Percentiles rank a stretch among this genome's conserved stretches.
Evolutionary conservation across 257 asterid species (phyloP).

Genomic region (Paulownia fortunei): DNA sequence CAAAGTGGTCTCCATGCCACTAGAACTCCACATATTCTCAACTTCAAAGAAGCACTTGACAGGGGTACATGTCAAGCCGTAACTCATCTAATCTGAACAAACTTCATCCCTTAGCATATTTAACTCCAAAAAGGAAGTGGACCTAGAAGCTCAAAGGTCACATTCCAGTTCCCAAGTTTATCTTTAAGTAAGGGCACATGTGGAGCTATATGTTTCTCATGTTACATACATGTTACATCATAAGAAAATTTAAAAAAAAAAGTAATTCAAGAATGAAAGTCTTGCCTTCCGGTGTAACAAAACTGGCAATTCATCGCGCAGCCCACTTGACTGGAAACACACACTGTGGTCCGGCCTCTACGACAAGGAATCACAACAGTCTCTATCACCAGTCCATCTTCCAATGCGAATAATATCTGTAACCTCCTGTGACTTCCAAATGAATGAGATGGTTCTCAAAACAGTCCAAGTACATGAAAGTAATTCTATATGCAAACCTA

Average conservation of each 20-base stretch:
- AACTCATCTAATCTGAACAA: background rate
- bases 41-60: constrained; percentile 9
- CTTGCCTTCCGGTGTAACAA: constrained; percentile 97
- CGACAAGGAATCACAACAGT: constrained; percentile 93
- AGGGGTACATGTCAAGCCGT: background rate
- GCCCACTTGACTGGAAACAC: constrained; percentile 99
- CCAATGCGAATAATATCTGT: constrained; percentile 91
- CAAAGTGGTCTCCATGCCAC: background rate
- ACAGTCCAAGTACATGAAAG: constrained; percentile 14
- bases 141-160: background rate
- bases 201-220: background rate
- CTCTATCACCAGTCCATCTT: constrained; percentile 86
- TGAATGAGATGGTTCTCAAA: constrained; percentile 64
- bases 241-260: background rate
- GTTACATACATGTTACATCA: background rate
- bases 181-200: background rate
- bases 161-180: constrained; percentile 10
- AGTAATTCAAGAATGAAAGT: background rate
- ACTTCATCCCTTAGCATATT: constrained; percentile 15
- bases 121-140: background rate
- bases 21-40: background rate
- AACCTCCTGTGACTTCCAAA: constrained; percentile 73
- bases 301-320: constrained; percentile 98
- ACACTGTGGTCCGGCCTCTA: constrained; percentile 90
- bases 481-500: constrained; percentile 12